Evolutionary conservation across 78 protist species (phyloP).

Genomic region (Dictyostelium intermedium): DNA sequence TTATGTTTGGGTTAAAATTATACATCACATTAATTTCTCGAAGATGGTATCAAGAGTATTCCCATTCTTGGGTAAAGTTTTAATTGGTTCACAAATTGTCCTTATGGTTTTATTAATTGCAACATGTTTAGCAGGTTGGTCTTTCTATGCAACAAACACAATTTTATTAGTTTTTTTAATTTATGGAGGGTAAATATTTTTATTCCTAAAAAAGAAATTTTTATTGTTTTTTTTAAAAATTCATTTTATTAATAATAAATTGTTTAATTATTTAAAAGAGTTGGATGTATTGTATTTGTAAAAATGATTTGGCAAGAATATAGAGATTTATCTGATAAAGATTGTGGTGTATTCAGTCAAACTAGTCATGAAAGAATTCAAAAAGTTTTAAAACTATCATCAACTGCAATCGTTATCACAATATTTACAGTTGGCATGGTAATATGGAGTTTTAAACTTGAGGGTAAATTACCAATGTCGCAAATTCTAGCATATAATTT

Average conservation of each 20-base stretch:
- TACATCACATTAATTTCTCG: slow-evolving; percentile 46
- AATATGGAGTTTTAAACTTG: slow-evolving; percentile 12
- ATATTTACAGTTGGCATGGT: slow-evolving; percentile 11
- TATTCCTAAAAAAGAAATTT: too few species aligned
- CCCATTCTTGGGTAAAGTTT: slow-evolving; percentile 23
- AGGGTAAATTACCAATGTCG: not conserved
- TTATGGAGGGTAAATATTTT: slow-evolving; percentile 47
- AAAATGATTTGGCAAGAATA: slow-evolving; percentile 74
- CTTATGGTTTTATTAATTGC: slow-evolving; percentile 4
- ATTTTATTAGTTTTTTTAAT: slow-evolving; percentile 19
- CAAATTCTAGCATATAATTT: slow-evolving; percentile 18
- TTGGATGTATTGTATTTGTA: slow-evolving; percentile 56
- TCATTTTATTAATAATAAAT: too few species aligned
- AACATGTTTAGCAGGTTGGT: not conserved
- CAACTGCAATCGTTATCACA: slow-evolving; percentile 25
- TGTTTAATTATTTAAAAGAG: not conserved
- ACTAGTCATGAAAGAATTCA: slow-evolving; percentile 38
- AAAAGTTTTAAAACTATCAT: slow-evolving; percentile 28
- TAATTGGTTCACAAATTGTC: slow-evolving; percentile 24
- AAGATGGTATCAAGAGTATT: slow-evolving; percentile 39
- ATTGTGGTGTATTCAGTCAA: slow-evolving; percentile 59
- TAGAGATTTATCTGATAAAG: slow-evolving; percentile 33
- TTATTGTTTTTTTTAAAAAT: not conserved
- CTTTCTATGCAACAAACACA: slow-evolving; percentile 19
- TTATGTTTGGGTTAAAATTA: slow-evolving; percentile 52